Conservation (phyloP, 148 eudicot species). For the Heliamphora exappendiculata region DNA sequence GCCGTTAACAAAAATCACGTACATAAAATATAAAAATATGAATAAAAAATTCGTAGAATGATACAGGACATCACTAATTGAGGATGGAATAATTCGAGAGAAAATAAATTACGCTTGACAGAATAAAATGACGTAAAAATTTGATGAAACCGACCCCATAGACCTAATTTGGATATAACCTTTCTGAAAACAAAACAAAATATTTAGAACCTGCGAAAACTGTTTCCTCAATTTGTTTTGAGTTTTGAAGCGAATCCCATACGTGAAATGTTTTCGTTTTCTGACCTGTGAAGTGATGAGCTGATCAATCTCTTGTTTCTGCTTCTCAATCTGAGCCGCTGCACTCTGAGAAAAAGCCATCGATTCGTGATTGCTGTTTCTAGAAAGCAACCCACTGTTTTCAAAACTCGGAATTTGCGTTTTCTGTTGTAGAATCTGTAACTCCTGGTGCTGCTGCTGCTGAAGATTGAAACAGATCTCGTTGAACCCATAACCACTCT, state of each 20-base stretch:
- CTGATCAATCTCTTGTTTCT: conserved; percentile 46
- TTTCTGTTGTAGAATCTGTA: conserved; percentile 19
- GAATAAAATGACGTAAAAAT: too few relatives aligned
- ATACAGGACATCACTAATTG: too few relatives aligned
- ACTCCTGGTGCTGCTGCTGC: conserved; percentile 11
- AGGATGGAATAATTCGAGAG: too few relatives aligned
- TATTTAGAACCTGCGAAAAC: not conserved
- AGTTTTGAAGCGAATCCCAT: not conserved
- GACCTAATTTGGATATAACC: too few relatives aligned
- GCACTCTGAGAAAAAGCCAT: conserved; percentile 23
- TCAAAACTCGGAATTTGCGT: not conserved
- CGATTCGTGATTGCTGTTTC: conserved; percentile 3
- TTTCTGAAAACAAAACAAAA: not conserved
- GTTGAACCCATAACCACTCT: conserved; percentile 21
- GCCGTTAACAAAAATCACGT: too few relatives aligned
- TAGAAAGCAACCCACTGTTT: conserved; percentile 14
- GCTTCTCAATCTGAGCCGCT: conserved; percentile 35
- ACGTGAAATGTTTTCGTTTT: not conserved
- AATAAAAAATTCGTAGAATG: too few relatives aligned
- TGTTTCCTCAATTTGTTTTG: not conserved
- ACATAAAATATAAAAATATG: too few relatives aligned
- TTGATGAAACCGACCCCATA: too few relatives aligned
- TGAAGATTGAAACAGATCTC: conserved; percentile 23
- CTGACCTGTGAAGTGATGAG: conserved; percentile 55
- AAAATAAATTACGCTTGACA: too few relatives aligned